Base-by-base conservation (phyloP, 495 filamentous ascomycete genomes). In the Penicillium turbatum region DNA sequence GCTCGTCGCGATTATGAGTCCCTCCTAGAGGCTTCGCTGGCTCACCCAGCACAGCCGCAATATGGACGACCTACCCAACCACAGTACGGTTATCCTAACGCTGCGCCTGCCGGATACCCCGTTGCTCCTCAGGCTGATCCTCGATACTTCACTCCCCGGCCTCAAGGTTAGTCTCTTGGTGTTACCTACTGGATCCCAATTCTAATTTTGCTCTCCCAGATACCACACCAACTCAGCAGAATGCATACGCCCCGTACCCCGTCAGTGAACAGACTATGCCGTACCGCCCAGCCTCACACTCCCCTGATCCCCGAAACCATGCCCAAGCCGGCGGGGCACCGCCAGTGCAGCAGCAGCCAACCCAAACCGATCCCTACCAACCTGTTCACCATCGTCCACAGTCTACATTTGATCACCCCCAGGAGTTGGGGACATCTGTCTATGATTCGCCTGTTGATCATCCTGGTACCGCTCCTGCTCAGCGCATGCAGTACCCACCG, bases 1-100 rank as follows among this genome's bases (percentile, higher is more conserved):
- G 93, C 93, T 10, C 84, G 93, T 52, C 82, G 92, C 60, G 93
- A 97, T 66, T 98, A 97, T 68, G 93, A 98, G 70, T 84, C 88
- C 26, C 78, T 98, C n/a, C 76, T 98, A 32, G 93, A 98, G 69
- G 86, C 89, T 21, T 97, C 92, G 21, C 97, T 98, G 91, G 84
- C 93, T 1, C 89, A 95, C 53, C 83, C 88, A 7, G 74, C 83
- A n/a, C 85, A 88, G 56, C 82, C 84, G 21, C 86, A 83, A 57
- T 92, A 88, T 65, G 80, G 80, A 26, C 77, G 85, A 55, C 82
- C 84, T 47, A 77, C 76, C 15, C 84, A 82, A 55, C 72, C 81
- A 32, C 74, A 77, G 34, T 88, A 86, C 60, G 79, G 76, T 0
- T 92, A 91, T 65, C 78, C 78, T 27, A 76, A 68, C 54, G 72